Conservation (phyloP, 805 yeast genomes). For the Metschnikowia orientalis region DNA sequence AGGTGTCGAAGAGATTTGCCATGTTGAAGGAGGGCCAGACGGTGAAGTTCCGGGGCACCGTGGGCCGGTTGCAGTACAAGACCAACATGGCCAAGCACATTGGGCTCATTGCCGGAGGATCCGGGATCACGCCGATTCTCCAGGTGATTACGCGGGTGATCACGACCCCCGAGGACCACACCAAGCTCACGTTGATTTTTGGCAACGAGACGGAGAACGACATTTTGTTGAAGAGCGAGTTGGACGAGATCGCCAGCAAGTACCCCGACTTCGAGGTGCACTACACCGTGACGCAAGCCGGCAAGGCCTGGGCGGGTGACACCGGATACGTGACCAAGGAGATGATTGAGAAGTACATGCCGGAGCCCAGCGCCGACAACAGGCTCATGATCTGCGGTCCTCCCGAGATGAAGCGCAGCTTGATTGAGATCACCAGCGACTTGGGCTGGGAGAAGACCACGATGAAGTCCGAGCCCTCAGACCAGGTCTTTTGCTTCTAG, state of each 20-base stretch:
- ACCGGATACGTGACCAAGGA: slow-evolving; percentile 60
- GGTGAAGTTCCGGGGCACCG: slow-evolving; percentile 74
- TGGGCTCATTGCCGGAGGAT: slow-evolving; percentile 77
- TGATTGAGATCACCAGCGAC: slow-evolving; percentile 48
- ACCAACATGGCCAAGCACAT: slow-evolving; percentile 59
- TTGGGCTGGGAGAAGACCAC: slow-evolving; percentile 58
- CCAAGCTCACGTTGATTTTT: slow-evolving; percentile 58
- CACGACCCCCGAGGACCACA: slow-evolving; percentile 62
- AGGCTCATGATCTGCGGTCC: slow-evolving; percentile 75
- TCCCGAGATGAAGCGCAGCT: slow-evolving; percentile 55
- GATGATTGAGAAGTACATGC: slow-evolving; percentile 50
- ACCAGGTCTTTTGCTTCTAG: slow-evolving; percentile 57
- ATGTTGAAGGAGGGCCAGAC: slow-evolving; percentile 57
- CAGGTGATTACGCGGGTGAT: slow-evolving; percentile 71
- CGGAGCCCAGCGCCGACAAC: slow-evolving; percentile 44
- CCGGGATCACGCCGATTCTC: slow-evolving; percentile 86
- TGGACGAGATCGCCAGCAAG: slow-evolving; percentile 61
- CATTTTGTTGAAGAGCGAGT: slow-evolving; percentile 64
- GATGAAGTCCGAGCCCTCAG: slow-evolving; percentile 44
- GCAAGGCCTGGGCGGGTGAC: slow-evolving; percentile 51
- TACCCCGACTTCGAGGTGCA: slow-evolving; percentile 61
- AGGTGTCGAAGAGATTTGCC: slow-evolving; percentile 65
- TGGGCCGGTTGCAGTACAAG: slow-evolving; percentile 61
- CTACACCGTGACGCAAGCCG: slow-evolving; percentile 53
- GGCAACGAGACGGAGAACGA: slow-evolving; percentile 78